Conservation (phyloP, 768 basidiomycete genomes). For the Boletus reticuloceps region DNA sequence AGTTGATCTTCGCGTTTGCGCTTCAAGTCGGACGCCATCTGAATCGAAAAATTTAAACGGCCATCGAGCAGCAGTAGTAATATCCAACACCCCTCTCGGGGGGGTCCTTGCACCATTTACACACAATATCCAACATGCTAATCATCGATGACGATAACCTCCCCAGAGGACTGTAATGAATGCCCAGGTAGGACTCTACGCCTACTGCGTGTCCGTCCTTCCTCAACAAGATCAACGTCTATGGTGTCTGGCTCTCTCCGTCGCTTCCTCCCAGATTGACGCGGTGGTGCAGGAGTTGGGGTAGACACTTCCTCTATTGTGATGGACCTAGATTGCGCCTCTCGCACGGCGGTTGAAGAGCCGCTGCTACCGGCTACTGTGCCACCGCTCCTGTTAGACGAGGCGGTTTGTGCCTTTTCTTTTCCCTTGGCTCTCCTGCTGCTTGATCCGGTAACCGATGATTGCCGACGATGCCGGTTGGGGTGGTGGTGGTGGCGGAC, state of each 20-base stretch:
- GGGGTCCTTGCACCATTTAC: neutral
- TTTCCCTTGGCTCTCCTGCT: slow-evolving; percentile 37
- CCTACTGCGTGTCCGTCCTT: slow-evolving; percentile 22
- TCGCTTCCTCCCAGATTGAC: slow-evolving; percentile 34
- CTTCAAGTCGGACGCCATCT: slow-evolving; percentile 25
- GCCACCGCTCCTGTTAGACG: slow-evolving; percentile 4
- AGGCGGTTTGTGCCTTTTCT: slow-evolving; percentile 21
- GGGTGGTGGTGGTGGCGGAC: slow-evolving; percentile 33
- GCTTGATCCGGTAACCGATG: slow-evolving; percentile 3
- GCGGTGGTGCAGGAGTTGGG: neutral
- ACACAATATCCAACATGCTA: slow-evolving; percentile 6
- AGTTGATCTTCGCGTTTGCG: slow-evolving; percentile 23
- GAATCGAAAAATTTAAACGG: neutral
- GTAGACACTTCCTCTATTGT: slow-evolving; percentile 25
- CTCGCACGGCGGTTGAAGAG: slow-evolving; percentile 13
- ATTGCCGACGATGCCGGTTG: slow-evolving; percentile 9
- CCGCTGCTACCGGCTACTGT: slow-evolving; percentile 10
- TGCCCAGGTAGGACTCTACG: slow-evolving; percentile 12
- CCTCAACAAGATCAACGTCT: slow-evolving; percentile 32
- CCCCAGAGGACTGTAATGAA: slow-evolving; percentile 27
- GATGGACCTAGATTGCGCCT: slow-evolving; percentile 19
- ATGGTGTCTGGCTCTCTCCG: slow-evolving; percentile 27
- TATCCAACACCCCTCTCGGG: slow-evolving; percentile 11
- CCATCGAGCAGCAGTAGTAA: neutral
- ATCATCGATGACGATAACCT: slow-evolving; percentile 48